Evolutionary conservation across 495 filamentous ascomycete genomes (phyloP), one percentile per base, ranked within the genome.

Genomic region (Hypoxylon perforatum): DNA sequence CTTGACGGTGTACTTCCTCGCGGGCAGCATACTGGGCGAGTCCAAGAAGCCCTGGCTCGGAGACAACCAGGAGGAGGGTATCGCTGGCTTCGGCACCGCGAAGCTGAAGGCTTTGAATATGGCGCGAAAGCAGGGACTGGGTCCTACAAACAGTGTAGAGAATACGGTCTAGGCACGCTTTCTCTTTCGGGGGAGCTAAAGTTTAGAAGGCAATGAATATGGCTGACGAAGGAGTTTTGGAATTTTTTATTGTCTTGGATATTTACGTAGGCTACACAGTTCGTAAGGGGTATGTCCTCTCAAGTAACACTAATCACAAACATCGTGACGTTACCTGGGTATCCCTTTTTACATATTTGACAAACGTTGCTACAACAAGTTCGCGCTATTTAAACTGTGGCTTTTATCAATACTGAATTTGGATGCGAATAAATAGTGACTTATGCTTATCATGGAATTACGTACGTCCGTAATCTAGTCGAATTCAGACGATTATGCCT

Each of bases 31-130:
- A 44, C 77, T 97, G 45, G 95, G 92, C n/a, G 95, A 99, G 75
- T 86, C 90, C 38, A 88, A 88, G 77, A 99, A 99, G 84, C 95
- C 95, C 4, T 99, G 95, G 95, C 77, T 99, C 36, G 95, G 95
- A 1, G 79, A 84, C 50, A 87, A 91, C 65, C 95, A 99, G 84
- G 89, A 93, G 71, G 77, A 83, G 4, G 95, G 95, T 22, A 82
- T 96, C 42, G 85, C 83, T 12, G 95, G 95, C 12, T 63, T 97
- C 41, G 94, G 93, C 25, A 99, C 95, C 18, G 95, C 95, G 56
- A 95, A 90, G 83, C 81, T 87, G 73, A 90, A 87, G 83, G 88
- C 91, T 44, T 80, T 92, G 73, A 87, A 85, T 53, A 76, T 75
- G 61, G 85, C 82, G 18, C 63, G 77, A 52, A 76, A 68, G 61